Evolutionary conservation across 1,284 basidiomycete species (phyloP).

Genomic region (Vanrija pseudolonga): DNA sequence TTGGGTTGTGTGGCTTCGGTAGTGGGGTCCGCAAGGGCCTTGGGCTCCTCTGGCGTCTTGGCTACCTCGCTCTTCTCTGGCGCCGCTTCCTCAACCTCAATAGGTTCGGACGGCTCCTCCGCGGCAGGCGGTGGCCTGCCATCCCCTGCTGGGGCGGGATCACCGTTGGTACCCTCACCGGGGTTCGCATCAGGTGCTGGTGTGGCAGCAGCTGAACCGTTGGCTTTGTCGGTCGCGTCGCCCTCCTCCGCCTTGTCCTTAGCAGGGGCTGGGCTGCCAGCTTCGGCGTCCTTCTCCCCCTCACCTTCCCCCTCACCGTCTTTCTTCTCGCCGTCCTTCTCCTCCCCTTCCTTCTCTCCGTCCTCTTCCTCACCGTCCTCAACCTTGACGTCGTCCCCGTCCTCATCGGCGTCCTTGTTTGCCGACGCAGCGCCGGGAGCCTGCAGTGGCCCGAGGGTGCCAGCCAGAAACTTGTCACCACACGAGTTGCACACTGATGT

Average conservation of each 20-base stretch:
- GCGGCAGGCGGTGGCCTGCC: too few relatives aligned
- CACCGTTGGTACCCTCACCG: too few relatives aligned
- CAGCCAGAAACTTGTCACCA: conserved; percentile 36
- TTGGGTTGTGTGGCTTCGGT: too few relatives aligned
- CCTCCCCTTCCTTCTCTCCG: background rate
- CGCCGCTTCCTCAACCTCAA: too few relatives aligned
- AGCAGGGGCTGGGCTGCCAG: too few relatives aligned
- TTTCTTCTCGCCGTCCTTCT: background rate
- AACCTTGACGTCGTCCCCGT: background rate
- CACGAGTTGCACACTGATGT: conserved; percentile 40
- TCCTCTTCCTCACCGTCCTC: background rate
- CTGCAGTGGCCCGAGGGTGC: conserved; percentile 32
- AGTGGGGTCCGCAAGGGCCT: background rate
- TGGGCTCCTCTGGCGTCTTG: too few relatives aligned
- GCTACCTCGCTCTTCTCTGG: too few relatives aligned
- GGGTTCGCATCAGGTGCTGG: background rate
- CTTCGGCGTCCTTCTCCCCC: background rate
- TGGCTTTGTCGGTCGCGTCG: background rate
- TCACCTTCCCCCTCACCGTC: background rate
- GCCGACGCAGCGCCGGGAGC: conserved; percentile 30
- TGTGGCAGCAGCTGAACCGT: conserved; percentile 13
- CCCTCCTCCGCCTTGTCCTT: background rate
- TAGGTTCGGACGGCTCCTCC: too few relatives aligned
- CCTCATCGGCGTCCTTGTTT: background rate
- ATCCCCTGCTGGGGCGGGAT: too few relatives aligned